Conservation (phyloP, 2,329 filamentous ascomycete genomes). For the Sporothrix schenckii region DNA sequence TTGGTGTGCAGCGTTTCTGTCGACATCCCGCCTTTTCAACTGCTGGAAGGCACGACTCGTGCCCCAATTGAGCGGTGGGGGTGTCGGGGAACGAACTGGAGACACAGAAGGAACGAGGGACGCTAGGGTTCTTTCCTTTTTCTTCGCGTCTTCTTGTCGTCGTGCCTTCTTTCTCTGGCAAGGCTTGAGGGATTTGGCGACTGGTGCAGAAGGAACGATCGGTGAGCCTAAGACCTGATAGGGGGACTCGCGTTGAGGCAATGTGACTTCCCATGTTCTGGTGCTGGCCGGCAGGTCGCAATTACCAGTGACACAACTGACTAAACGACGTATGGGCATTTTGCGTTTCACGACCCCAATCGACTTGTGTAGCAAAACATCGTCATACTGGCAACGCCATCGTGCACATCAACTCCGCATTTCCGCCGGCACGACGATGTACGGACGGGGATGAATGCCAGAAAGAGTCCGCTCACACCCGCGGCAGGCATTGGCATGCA, state of each 20-base stretch:
- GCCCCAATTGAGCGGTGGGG: conserved; percentile 12
- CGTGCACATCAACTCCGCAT: conserved; percentile 13
- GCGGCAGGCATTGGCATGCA: background rate
- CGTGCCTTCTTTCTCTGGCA: background rate
- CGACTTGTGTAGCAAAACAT: background rate
- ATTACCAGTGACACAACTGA: background rate
- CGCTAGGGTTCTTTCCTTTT: background rate
- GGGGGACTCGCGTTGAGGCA: background rate
- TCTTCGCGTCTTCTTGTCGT: no score
- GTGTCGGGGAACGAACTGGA: background rate
- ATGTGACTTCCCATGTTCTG: background rate
- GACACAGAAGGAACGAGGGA: conserved; percentile 14
- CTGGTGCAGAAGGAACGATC: conserved; percentile 4
- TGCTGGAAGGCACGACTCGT: conserved; percentile 1
- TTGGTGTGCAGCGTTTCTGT: background rate
- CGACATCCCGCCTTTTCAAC: conserved; percentile 6
- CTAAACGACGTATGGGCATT: background rate
- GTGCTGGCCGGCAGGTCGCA: background rate
- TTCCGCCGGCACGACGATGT: background rate
- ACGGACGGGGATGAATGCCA: conserved; percentile 10
- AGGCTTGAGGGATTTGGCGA: conserved; percentile 21
- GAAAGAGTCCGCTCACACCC: background rate
- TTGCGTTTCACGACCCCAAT: background rate
- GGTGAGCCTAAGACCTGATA: conserved; percentile 12
- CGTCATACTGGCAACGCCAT: background rate